Percentiles rank a stretch among this genome's conserved stretches.
These are phyloP conservation scores for Smallanthus sonchifolius DNA, from an alignment of 129 eudicot species.

Conservation along the genomic window DNA sequence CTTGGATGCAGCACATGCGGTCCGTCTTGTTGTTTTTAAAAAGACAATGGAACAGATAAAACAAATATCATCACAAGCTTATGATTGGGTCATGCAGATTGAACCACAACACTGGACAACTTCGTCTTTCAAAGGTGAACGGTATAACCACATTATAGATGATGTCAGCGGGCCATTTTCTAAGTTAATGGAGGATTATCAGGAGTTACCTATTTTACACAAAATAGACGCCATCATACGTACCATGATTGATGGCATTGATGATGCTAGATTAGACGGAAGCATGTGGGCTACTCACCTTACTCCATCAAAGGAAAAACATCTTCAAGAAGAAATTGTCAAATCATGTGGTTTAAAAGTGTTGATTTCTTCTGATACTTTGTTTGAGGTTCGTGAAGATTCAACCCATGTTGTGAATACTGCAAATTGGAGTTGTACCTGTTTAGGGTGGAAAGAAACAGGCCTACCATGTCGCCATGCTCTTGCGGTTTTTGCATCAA, in stretches of 20 bases:
- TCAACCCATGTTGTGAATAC: constrained; percentile 67
- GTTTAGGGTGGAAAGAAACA: constrained; percentile 53
- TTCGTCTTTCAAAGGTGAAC: constrained; percentile 58
- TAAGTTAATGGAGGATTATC: constrained; percentile 46
- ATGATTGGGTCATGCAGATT: constrained; percentile 65
- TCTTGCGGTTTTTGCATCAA: constrained; percentile 1
- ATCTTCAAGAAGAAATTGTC: constrained; percentile 37
- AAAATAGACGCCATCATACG: constrained; percentile 59
- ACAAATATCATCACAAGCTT: constrained; percentile 52
- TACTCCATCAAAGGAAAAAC: constrained; percentile 49
- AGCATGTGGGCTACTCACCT: constrained; percentile 53
- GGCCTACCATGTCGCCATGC: constrained; percentile 81
- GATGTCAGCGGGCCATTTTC: constrained; percentile 48
- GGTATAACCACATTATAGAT: constrained; percentile 47
- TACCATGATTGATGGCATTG: constrained; percentile 33
- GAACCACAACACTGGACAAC: constrained; percentile 72
- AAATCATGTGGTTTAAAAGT: constrained; percentile 53
- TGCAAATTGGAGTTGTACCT: constrained; percentile 57
- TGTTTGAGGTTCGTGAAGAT: constrained; percentile 77
- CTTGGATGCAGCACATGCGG: constrained; percentile 66
- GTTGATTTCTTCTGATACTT: constrained; percentile 54
- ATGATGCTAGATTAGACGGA: constrained; percentile 39
- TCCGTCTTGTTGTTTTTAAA: constrained; percentile 42
- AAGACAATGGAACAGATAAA: constrained; percentile 54
- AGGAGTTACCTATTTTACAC: constrained; percentile 47